These are phyloP conservation scores for Gleditsia sinensis DNA, from an alignment of 306 rosid genomes.

Conservation along the genomic window DNA sequence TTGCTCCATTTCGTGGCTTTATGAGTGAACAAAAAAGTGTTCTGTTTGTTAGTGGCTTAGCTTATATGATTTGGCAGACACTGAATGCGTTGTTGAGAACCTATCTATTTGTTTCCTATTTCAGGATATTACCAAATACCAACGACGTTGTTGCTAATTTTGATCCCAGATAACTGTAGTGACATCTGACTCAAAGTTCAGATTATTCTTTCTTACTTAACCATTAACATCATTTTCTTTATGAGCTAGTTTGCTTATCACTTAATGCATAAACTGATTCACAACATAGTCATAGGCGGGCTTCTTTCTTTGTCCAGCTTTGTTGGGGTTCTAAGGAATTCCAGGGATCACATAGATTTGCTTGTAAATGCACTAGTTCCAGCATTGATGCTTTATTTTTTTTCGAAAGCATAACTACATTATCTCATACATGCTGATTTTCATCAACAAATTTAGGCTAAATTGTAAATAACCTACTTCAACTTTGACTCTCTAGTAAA, in stretches of 20 bases:
- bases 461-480: neutral
- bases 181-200: neutral
- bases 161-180: neutral
- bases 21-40: neutral
- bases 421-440: neutral
- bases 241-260: neutral
- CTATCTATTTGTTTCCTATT: neutral
- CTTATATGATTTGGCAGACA: neutral
- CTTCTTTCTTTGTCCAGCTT: neutral
- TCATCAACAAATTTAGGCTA: neutral
- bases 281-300: neutral
- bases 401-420: neutral
- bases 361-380: neutral
- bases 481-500: neutral
- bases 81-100: neutral
- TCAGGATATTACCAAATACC: neutral
- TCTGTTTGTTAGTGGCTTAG: neutral
- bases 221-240: neutral
- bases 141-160: slow-evolving; percentile 1
- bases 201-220: neutral
- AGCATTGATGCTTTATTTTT: neutral
- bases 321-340: neutral
- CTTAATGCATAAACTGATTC: neutral
- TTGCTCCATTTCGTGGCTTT: neutral
- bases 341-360: neutral